A percentile compares a stretch with the other conserved stretches of the same genome.
These are phyloP conservation scores for Escovopsis sp. DNA, from an alignment of 2,329 filamentous ascomycete species.

Conservation along the genomic window DNA sequence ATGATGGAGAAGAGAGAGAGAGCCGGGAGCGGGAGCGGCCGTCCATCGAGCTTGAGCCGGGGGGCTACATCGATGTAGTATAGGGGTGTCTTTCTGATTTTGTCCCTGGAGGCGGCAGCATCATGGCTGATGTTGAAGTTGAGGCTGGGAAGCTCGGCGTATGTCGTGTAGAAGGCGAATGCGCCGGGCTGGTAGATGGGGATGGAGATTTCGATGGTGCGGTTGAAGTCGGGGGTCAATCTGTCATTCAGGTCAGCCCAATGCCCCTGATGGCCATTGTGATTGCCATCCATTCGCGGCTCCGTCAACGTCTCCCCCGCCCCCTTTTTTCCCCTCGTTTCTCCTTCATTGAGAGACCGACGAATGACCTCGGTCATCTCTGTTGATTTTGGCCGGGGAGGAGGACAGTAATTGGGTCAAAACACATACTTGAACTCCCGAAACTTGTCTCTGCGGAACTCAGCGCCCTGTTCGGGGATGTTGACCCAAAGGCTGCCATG, in stretches of 20 bases:
- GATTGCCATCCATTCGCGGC: too few relatives aligned
- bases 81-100: conserved; percentile 49
- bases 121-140: conserved; percentile 13
- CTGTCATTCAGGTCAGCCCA: conserved; percentile 27
- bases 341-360: too few relatives aligned
- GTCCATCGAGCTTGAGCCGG: conserved; percentile 55
- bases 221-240: conserved; percentile 82
- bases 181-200: conserved; percentile 71
- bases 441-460: conserved; percentile 67
- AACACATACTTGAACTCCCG: conserved; percentile 72
- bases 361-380: too few relatives aligned
- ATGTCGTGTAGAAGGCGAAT: conserved; percentile 90
- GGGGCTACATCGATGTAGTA: conserved; percentile 95
- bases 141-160: conserved; percentile 66
- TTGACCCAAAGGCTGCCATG: conserved; percentile 95
- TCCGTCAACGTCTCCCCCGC: too few relatives aligned
- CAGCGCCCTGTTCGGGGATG: conserved; percentile 60
- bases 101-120: conserved; percentile 21
- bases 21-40: conserved; percentile 66
- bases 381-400: too few relatives aligned
- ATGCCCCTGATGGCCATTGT: too few relatives aligned
- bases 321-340: too few relatives aligned
- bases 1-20: conserved; percentile 86
- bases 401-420: too few relatives aligned
- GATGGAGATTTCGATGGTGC: conserved; percentile 77